Conservation (phyloP, 2,329 filamentous ascomycete genomes). For the Xylariaceae sp. region DNA sequence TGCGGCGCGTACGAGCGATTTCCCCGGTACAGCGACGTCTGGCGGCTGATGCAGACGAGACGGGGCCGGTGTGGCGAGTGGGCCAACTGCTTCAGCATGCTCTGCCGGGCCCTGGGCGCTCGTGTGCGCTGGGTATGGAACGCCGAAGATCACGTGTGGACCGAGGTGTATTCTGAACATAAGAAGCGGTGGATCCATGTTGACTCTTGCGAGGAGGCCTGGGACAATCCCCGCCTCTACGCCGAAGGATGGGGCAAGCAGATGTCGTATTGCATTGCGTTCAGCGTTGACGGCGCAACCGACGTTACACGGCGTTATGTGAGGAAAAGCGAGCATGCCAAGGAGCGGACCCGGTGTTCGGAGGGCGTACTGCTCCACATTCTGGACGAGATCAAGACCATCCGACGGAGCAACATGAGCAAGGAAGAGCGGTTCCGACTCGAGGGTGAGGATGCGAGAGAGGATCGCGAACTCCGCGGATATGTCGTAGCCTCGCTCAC, state of each 20-base stretch:
- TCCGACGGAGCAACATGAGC: slow-evolving; percentile 75
- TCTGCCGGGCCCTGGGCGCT: slow-evolving; percentile 86
- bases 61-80: slow-evolving; percentile 88
- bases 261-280: slow-evolving; percentile 95
- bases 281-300: slow-evolving; percentile 78
- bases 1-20: slow-evolving; percentile 84
- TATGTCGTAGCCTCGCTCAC: slow-evolving; percentile 71
- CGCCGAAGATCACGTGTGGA: slow-evolving; percentile 95
- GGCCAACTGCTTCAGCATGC: slow-evolving; percentile 98
- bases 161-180: slow-evolving; percentile 92
- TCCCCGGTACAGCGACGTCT: slow-evolving; percentile 91
- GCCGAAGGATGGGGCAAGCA: slow-evolving; percentile 94
- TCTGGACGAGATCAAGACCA: slow-evolving; percentile 81
- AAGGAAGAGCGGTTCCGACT: slow-evolving; percentile 80
- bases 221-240: slow-evolving; percentile 91
- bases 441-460: slow-evolving; percentile 72
- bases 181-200: slow-evolving; percentile 95
- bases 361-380: slow-evolving; percentile 90
- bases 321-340: slow-evolving; percentile 65
- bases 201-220: slow-evolving; percentile 88
- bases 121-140: slow-evolving; percentile 98
- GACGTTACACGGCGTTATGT: slow-evolving; percentile 64
- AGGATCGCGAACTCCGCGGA: slow-evolving; percentile 62
- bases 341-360: slow-evolving; percentile 71
- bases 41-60: slow-evolving; percentile 80